phyloP scores from a whole-genome alignment of 257 asterid genomes.

The Parsonsia alboflavescens region DNA sequence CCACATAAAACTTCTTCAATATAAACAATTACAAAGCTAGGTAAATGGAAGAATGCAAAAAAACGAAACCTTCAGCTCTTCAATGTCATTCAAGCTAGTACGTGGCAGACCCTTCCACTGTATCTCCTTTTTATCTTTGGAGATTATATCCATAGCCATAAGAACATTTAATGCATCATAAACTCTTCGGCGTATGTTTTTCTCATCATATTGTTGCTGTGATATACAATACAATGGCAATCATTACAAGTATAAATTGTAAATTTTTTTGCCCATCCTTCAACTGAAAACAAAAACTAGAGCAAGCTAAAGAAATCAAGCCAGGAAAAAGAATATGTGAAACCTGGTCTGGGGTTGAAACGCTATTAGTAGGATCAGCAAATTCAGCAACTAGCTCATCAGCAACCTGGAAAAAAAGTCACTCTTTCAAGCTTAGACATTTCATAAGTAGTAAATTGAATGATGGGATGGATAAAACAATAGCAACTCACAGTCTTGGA shows the following conservation, averaged over 20 bases:
- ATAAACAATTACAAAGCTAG: not conserved
- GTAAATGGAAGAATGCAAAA: not conserved
- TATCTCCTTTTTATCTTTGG: conserved; percentile 95
- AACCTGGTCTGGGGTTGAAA: conserved; percentile 89
- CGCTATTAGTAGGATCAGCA: conserved; percentile 58
- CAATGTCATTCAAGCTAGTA: conserved; percentile 80
- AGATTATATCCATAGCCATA: conserved; percentile 99
- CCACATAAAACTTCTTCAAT: not conserved
- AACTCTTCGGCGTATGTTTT: conserved; percentile 92
- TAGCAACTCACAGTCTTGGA: not conserved
- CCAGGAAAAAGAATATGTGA: conserved; percentile 13
- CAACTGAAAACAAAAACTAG: not conserved
- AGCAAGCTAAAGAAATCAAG: conserved; percentile 1
- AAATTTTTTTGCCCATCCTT: not conserved
- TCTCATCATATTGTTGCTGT: conserved; percentile 99
- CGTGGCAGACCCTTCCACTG: conserved; percentile 98
- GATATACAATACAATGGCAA: not conserved
- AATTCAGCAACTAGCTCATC: conserved; percentile 98
- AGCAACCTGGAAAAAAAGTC: conserved; percentile 61
- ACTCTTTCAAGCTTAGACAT: conserved; percentile 19
- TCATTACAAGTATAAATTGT: not conserved
- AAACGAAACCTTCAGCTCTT: conserved; percentile 57
- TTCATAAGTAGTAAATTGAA: not conserved
- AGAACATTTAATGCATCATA: conserved; percentile 95
- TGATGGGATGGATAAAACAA: not conserved